A percentile compares a stretch with the other conserved stretches of the same genome.
These are phyloP conservation scores for Salisapilia sapeloensis DNA, from an alignment of 352 stramenopile species.

Conservation along the genomic window DNA sequence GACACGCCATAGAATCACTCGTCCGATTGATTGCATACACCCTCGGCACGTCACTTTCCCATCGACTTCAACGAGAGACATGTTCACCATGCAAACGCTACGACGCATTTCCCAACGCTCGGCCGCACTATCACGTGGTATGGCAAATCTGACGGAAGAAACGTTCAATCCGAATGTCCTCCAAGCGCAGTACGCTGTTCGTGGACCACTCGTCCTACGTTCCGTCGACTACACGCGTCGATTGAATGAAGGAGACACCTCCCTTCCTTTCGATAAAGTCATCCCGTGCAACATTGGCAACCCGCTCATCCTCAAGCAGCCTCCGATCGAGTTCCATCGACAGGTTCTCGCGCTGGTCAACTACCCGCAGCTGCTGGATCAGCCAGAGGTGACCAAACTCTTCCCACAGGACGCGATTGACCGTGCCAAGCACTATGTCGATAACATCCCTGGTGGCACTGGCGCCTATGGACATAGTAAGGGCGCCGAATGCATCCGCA, in stretches of 20 bases:
- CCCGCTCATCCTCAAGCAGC: conserved; percentile 90
- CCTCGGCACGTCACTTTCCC: no score
- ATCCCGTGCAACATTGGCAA: conserved; percentile 98
- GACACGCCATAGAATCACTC: no score
- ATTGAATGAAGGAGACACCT: conserved; percentile 38
- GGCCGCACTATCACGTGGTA: no score
- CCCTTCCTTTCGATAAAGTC: conserved; percentile 85
- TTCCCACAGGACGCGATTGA: conserved; percentile 79
- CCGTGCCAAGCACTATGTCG: conserved; percentile 77
- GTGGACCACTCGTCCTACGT: conserved; percentile 70
- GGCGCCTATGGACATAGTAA: conserved; percentile 90
- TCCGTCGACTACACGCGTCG: conserved; percentile 61
- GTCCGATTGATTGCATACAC: no score
- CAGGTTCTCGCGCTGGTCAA: conserved; percentile 86
- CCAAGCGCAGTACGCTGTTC: conserved; percentile 79
- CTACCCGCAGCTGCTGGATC: conserved; percentile 74
- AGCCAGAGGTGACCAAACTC: conserved; percentile 54
- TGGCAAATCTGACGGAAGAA: conserved; percentile 57
- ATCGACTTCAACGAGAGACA: no score
- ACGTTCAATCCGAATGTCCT: conserved; percentile 66
- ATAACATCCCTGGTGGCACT: conserved; percentile 73
- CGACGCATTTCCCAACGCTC: no score
- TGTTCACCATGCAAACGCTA: no score
- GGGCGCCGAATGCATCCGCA: conserved; percentile 66
- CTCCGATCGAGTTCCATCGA: conserved; percentile 87